A percentile compares a stretch with the other conserved stretches of the same genome.
These are phyloP conservation scores for Cladosporium sp. DNA, from an alignment of 2,329 filamentous ascomycete species.

Conservation along the genomic window DNA sequence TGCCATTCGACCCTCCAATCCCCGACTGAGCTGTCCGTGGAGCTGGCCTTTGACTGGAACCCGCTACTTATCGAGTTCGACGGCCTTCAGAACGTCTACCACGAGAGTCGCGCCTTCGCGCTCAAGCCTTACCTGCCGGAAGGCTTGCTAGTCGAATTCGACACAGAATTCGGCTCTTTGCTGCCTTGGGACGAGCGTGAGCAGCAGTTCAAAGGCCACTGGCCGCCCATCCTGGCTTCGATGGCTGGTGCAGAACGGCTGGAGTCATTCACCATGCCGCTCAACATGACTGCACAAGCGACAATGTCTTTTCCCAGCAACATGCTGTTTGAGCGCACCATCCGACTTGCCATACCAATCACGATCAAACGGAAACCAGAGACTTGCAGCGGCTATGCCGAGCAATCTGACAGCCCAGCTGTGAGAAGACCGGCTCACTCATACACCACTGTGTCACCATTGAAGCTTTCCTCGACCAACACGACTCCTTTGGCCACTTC, in stretches of 20 bases:
- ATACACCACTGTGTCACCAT: not conserved
- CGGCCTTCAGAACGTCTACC: constrained; percentile 18
- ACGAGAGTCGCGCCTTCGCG: constrained; percentile 15
- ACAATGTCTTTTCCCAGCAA: constrained; percentile 16
- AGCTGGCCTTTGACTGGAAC: constrained; percentile 18
- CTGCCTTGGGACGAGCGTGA: constrained; percentile 1
- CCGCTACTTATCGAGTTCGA: constrained; percentile 18
- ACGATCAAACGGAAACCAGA: constrained; percentile 21
- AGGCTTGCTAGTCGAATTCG: not conserved
- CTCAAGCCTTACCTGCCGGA: constrained; percentile 15
- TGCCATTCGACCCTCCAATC: not conserved
- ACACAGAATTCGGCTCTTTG: not conserved
- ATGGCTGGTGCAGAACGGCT: constrained; percentile 15
- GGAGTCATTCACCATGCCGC: constrained; percentile 21
- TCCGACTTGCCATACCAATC: constrained; percentile 20
- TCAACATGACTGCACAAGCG: constrained; percentile 17
- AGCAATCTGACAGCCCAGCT: not conserved
- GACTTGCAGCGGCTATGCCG: constrained; percentile 10
- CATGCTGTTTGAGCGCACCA: constrained; percentile 17
- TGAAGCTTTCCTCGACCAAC: not conserved
- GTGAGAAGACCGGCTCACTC: not conserved
- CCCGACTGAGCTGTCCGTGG: constrained; percentile 11
- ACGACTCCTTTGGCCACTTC: not conserved
- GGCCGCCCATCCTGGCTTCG: constrained; percentile 16
- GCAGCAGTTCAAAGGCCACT: constrained; percentile 16